Percentiles rank a stretch among this genome's conserved stretches.
Conservation (phyloP, 1,139 yeast genomes). For the Saccharomyces hybrid region DNA sequence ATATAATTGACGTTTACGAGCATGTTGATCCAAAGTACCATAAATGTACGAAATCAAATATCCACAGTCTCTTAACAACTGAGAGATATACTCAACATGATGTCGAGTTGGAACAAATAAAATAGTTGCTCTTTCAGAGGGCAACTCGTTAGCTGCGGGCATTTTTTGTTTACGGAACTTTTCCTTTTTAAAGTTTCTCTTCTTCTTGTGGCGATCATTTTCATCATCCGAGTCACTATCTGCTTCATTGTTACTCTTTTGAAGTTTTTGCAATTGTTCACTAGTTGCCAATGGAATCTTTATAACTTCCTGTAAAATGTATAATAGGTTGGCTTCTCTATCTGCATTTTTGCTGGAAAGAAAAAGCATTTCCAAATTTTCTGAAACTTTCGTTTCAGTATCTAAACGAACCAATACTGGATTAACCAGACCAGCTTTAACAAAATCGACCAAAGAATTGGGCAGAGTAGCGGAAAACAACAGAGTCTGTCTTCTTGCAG, state of each 20-base stretch:
- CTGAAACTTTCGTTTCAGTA: slow-evolving; percentile 84
- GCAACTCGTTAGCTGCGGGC: slow-evolving; percentile 76
- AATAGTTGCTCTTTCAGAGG: slow-evolving; percentile 80
- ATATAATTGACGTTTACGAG: slow-evolving; percentile 82
- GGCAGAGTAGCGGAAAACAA: slow-evolving; percentile 95
- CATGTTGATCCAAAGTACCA: slow-evolving; percentile 92
- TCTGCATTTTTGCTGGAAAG: slow-evolving; percentile 75
- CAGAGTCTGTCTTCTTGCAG: slow-evolving; percentile 76
- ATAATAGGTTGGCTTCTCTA: slow-evolving; percentile 80
- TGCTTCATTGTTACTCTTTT: slow-evolving; percentile 40
- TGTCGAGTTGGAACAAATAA: slow-evolving; percentile 95
- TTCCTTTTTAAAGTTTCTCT: slow-evolving; percentile 35
- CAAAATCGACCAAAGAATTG: slow-evolving; percentile 84
- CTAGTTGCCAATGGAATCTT: slow-evolving; percentile 73
- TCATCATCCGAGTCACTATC: slow-evolving; percentile 43
- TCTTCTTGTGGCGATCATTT: slow-evolving; percentile 33
- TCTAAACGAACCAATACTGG: slow-evolving; percentile 90
- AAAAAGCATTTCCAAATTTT: slow-evolving; percentile 84
- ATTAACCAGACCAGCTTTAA: slow-evolving; percentile 88
- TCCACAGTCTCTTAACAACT: slow-evolving; percentile 65
- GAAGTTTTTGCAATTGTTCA: slow-evolving; percentile 46
- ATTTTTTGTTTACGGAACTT: slow-evolving; percentile 47
- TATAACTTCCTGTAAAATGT: slow-evolving; percentile 72
- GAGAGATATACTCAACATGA: slow-evolving; percentile 86
- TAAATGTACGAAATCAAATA: slow-evolving; percentile 84